Percentiles rank a stretch among this genome's conserved stretches.
These are phyloP conservation scores for Aspergillus biplanus DNA, from an alignment of 495 filamentous ascomycete genomes.

Conservation along the genomic window DNA sequence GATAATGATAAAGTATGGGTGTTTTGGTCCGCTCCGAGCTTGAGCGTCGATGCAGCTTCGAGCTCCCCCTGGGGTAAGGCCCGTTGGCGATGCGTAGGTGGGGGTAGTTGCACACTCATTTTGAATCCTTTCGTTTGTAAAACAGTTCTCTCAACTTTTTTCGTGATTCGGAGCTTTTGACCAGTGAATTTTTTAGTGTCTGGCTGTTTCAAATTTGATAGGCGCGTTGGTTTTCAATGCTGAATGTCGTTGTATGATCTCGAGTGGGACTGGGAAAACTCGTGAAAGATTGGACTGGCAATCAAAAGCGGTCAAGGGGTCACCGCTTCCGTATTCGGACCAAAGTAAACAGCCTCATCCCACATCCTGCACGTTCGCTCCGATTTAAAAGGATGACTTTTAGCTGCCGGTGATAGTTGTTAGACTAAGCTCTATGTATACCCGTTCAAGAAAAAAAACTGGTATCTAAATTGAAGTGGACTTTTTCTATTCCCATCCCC, in stretches of 20 bases:
- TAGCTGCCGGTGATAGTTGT: too few species aligned
- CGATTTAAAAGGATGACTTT: too few species aligned
- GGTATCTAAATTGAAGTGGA: slow-evolving; percentile 16
- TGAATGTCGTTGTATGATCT: slow-evolving; percentile 11
- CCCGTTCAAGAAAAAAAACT: background rate
- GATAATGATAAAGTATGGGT: slow-evolving; percentile 86
- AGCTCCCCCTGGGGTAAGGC: slow-evolving; percentile 78
- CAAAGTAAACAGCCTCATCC: background rate
- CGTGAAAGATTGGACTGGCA: slow-evolving; percentile 11
- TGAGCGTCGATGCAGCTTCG: slow-evolving; percentile 79
- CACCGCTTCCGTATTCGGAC: slow-evolving; percentile 18
- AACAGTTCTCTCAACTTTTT: background rate
- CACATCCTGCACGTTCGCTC: background rate
- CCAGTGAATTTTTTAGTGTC: background rate
- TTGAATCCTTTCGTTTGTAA: background rate
- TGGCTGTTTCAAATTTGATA: background rate
- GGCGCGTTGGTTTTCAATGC: slow-evolving; percentile 6
- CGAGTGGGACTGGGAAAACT: slow-evolving; percentile 23
- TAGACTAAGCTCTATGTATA: too few species aligned
- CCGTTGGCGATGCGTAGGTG: slow-evolving; percentile 71
- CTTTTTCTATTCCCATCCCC: slow-evolving; percentile 16
- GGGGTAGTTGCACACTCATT: slow-evolving; percentile 48
- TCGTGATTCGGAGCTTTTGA: background rate
- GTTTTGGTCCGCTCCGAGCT: slow-evolving; percentile 88
- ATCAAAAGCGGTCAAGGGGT: slow-evolving; percentile 15